Percentiles rank a stretch among this genome's conserved stretches.
These are phyloP conservation scores for Boechera retrofracta DNA, from an alignment of 345 rosid species.

Conservation along the genomic window DNA sequence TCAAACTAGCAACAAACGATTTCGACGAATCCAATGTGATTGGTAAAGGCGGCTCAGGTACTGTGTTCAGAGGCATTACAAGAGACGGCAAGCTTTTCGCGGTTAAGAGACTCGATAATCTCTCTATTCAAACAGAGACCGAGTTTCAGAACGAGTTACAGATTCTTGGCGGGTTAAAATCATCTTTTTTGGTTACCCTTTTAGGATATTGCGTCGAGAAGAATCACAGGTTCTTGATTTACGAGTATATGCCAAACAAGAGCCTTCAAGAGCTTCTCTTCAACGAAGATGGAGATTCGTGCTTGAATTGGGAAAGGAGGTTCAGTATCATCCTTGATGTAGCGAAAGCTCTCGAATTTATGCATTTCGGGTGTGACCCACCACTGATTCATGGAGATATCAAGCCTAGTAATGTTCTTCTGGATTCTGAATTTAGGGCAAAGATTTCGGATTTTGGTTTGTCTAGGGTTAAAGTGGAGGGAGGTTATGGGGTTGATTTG, in stretches of 20 bases:
- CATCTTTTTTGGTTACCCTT: constrained; percentile 75
- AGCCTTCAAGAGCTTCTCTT: constrained; percentile 87
- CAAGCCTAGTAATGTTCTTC: constrained; percentile 93
- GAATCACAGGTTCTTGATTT: constrained; percentile 73
- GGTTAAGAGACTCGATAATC: constrained; percentile 73
- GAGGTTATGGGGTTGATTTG: constrained; percentile 75
- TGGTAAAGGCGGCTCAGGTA: constrained; percentile 98
- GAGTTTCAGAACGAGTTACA: constrained; percentile 98
- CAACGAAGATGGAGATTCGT: constrained; percentile 53
- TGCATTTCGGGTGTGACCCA: constrained; percentile 92
- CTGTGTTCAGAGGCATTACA: constrained; percentile 82
- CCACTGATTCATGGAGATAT: constrained; percentile 97
- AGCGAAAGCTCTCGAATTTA: constrained; percentile 79
- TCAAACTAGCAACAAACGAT: constrained; percentile 74
- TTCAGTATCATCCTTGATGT: constrained; percentile 76
- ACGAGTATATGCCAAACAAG: constrained; percentile 94
- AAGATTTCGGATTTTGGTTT: constrained; percentile 93
- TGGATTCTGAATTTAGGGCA: constrained; percentile 81
- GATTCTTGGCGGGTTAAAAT: constrained; percentile 87
- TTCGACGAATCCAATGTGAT: constrained; percentile 70
- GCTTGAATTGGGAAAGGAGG: constrained; percentile 81
- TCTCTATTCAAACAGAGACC: constrained; percentile 72
- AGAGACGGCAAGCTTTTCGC: constrained; percentile 83
- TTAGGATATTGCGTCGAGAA: constrained; percentile 90
- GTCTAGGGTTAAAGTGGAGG: constrained; percentile 87